These are phyloP conservation scores for Suillus weaverae DNA, from an alignment of 768 basidiomycete genomes.

Conservation along the genomic window DNA sequence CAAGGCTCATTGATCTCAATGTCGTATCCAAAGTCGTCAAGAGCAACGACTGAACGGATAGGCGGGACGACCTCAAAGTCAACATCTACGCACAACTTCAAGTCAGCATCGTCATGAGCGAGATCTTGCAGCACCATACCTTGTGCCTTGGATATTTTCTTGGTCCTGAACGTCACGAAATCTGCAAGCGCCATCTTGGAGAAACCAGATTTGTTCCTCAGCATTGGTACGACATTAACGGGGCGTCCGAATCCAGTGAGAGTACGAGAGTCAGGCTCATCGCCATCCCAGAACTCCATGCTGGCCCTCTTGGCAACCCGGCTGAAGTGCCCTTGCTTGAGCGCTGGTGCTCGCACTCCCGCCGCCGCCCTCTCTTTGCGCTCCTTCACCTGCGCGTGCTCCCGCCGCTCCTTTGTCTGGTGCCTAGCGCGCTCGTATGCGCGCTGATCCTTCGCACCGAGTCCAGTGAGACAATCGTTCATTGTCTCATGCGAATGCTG, in stretches of 20 bases:
- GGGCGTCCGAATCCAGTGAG: not conserved
- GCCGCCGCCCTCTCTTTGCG: slow-evolving; percentile 30
- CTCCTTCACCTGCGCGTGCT: slow-evolving; percentile 30
- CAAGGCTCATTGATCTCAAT: slow-evolving; percentile 29
- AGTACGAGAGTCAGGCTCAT: slow-evolving; percentile 11
- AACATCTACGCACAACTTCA: slow-evolving; percentile 11
- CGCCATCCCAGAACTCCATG: slow-evolving; percentile 33
- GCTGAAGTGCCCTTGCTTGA: slow-evolving; percentile 16
- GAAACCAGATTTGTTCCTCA: slow-evolving; percentile 12
- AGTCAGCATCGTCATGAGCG: not conserved
- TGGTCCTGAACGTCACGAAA: slow-evolving; percentile 19
- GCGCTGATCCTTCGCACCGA: slow-evolving; percentile 28
- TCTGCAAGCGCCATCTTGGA: slow-evolving; percentile 28
- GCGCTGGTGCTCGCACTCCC: slow-evolving; percentile 13
- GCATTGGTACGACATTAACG: not conserved
- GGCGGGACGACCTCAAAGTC: slow-evolving; percentile 34
- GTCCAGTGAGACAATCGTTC: slow-evolving; percentile 17
- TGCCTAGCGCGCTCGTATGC: slow-evolving; percentile 36
- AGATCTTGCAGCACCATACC: not conserved
- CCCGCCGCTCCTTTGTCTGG: slow-evolving; percentile 32
- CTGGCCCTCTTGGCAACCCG: slow-evolving; percentile 26
- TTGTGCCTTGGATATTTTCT: not conserved
- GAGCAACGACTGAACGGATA: slow-evolving; percentile 32
- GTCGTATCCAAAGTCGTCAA: slow-evolving; percentile 25
- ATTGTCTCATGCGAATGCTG: slow-evolving; percentile 19